Base-by-base conservation (phyloP, 805 yeast species). In the Maudiozyma bulderi region DNA sequence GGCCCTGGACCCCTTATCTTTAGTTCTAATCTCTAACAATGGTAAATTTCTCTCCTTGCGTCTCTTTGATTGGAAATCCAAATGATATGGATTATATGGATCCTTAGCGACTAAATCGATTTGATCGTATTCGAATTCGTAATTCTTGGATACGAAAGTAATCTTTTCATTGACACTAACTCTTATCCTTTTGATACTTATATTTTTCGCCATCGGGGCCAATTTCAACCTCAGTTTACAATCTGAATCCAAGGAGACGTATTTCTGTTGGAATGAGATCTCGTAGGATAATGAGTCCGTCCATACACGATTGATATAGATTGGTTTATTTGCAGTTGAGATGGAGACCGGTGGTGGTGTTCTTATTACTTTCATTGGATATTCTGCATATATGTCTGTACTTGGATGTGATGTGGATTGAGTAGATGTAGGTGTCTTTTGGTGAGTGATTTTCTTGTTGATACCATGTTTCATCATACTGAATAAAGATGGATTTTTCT, bases 261-360 rank as follows among this genome's bases (percentile, higher is more conserved):
- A 86, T 59, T 85, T 86, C 50, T 74, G 75, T 0, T 89, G 90
- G 51, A 86, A 75, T 0, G 88, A 76, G 8, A 86, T 74, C 55
- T 84, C 84, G 62, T 86, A 86, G 47, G 80, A 80, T 37, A 86
- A 65, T 0, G 87, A 64, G 50, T 84, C 82, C 56, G 81, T 80
- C 95, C 95, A 86, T 1, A 80, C 74, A 54, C 87, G 73, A 61
- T 83, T 84, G 33, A 86, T 87, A 61, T 81, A 84, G 13, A 86
- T 78, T 0, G 95, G 88, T 59, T 84, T 86, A 59, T 84, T 84
- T 5, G 70, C 69, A 1, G 75, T 69, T 0, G 74, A 66, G 1
- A 64, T 49, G 1, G 73, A 71, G 2, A 57, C 55, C 8, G 60
- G 58, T 8, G 77, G 77, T 3, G 76, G 76, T 0, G 70, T 71